Base-by-base conservation (phyloP, 2,329 filamentous ascomycete species). In the Sporothrix euskadiensis region DNA sequence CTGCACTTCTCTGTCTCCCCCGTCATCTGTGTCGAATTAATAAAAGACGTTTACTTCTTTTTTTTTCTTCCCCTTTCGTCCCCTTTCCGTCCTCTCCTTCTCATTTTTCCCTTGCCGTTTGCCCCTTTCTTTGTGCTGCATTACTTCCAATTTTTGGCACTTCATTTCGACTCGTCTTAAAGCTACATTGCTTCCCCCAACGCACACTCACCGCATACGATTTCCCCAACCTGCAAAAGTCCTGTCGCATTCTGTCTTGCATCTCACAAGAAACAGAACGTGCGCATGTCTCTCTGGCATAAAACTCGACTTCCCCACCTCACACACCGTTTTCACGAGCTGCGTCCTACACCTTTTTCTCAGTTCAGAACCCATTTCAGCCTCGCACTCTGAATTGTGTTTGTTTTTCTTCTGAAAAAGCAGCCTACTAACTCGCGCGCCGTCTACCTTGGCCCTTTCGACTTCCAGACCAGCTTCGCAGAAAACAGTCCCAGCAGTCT, bases 401-500 rank as follows among this genome's bases (percentile, higher is more conserved):
- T 32, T 47, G n/a, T 30, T 32, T 19, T 3, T 14, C 57, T 44
- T 54, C 10, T 4, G n/a, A 30, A 57, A 22, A 14, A n/a, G 22
- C 73, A 71, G 39, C 52, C 44, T 56, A 65, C 73, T 74, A 14
- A 72, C 73, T 32, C 61, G 56, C 56, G 52, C 65, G 26, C 54
- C 35, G n/a, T 70, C 44, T 19, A 16, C 39, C 44, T 30, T 61
- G 52, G 47, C 52, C 16, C 63, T 56, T 44, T 47, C 57, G 52
- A 39, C 68, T 26, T 41, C 16, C 26, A 76, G 74, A 74, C 56
- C 52, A 73, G 39, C 71, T 71, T 41, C 73, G 72, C 71, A 71
- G 22, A 56, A 75, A 71, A 79, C 78, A 77, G 71, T 68, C 77
- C 66, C 76, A 77, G 74, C 77, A 79, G 69, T 77, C 76, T 3